Evolutionary conservation across 2,329 filamentous ascomycete species (phyloP).

Genomic region (Stemphylium vesicarium): DNA sequence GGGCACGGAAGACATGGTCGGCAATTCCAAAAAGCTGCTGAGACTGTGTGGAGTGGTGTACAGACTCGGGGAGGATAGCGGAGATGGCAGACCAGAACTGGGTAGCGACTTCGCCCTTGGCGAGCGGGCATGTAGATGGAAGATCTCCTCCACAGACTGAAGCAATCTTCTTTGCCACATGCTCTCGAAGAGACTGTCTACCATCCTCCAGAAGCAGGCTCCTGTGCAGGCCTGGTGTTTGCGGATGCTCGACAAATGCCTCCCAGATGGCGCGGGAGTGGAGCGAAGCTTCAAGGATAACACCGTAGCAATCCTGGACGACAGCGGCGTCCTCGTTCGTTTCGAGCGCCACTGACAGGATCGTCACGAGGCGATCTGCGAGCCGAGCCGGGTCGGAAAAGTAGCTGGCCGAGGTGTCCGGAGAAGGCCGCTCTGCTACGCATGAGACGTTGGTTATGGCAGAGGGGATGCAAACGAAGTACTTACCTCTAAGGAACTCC

Average conservation of each 20-base stretch:
- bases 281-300: constrained; percentile 46
- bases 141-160: constrained; percentile 46
- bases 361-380: constrained; percentile 39
- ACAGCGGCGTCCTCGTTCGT: constrained; percentile 20
- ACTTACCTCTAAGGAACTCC: constrained; percentile 45
- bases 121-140: constrained; percentile 41
- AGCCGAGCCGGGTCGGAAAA: constrained; percentile 40
- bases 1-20: constrained; percentile 43
- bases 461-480: background rate
- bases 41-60: constrained; percentile 32
- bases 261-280: constrained; percentile 45
- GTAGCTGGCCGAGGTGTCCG: constrained; percentile 39
- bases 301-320: constrained; percentile 37
- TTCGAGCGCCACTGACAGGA: constrained; percentile 32
- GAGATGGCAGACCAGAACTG: constrained; percentile 46
- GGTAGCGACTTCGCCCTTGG: constrained; percentile 35
- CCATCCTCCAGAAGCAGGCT: constrained; percentile 38
- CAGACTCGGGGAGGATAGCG: constrained; percentile 36
- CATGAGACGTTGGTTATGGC: constrained; percentile 28
- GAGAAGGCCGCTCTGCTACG: constrained; percentile 42
- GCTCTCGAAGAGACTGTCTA: constrained; percentile 32
- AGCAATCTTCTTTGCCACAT: constrained; percentile 38
- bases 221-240: constrained; percentile 36
- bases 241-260: constrained; percentile 34
- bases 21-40: constrained; percentile 46